Evolutionary conservation across 805 yeast species (phyloP), one percentile per base, ranked within the genome.

Genomic region (Spathaspora girioi): DNA sequence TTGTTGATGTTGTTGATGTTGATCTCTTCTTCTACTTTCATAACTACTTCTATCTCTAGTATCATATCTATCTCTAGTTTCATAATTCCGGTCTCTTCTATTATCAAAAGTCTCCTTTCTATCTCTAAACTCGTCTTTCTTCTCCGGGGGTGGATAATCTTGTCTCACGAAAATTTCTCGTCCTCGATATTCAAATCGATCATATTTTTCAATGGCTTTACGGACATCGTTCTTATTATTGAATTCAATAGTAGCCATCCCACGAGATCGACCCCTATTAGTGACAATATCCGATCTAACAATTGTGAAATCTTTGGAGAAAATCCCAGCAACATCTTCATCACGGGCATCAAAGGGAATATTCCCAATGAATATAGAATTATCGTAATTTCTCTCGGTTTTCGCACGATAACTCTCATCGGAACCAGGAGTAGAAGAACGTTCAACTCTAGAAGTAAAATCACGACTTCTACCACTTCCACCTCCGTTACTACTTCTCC

Each of bases 161-260:
- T 86, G 96, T 71, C 97, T 84, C 9, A 92, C 96, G 67, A 87
- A 90, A 43, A 91, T 86, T 60, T 82, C 85, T 67, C 97, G 84
- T 12, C 90, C 96, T 62, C 75, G 69, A 56, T 84, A 80, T 35
- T 73, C 75, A 29, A 83, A 75, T 62, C 88, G 84, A 68, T 88
- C 87, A 60, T 77, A 86, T 59, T 81, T 76, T 49, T 75, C 70
- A 60, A 91, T 89, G 11, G 97, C 97, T 20, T 72, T 76, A 45
- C 75, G 77, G 5, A 89, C 97, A 50, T 83, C 86, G 15, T 79
- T 84, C 53, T 76, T 76, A 52, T 74, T 73, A 11, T 82, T 73
- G 61, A 86, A 92, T 67, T 91, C 97, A 42, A 91, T 97, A 20
- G 96, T 89, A 41, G 92, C 93, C 93, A 86, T 87, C 55, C 96